Base-by-base conservation (phyloP, 805 yeast genomes). In the Allodekkera sacchari region DNA sequence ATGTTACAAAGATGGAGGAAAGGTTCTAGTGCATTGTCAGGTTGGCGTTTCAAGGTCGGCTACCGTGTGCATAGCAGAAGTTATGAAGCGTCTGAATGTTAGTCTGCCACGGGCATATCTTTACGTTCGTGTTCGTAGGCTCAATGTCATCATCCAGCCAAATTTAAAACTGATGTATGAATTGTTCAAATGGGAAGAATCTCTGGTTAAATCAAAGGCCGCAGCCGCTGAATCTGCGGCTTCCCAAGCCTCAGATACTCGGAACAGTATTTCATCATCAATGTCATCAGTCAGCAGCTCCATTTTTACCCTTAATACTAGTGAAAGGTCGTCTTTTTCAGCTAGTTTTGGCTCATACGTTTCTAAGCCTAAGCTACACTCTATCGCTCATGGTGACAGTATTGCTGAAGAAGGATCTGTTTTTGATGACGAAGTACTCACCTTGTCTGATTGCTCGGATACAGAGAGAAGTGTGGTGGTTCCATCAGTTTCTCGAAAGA, bases 21-120 rank as follows among this genome's bases (percentile, higher is more conserved):
- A 69, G 28, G 74, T 78, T 2, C 62, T 89, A 38, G 88, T 89
- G 8, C 97, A 89, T 53, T 89, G 97, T 47, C 82, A 94, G 49
- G 96, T 85, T 29, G 97, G 97, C 0, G 97, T 89, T 4, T 83
- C 95, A 0, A 63, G 97, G 34, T 83, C 95, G 3, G 97, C 96
- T 0, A 84, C 96, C 0, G 94, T 89, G 8, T 89, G 94, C 44
- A 89, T 89, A 43, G 96, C 96, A 1, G 96, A 87, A 50, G 89
- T 84, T 23, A 88, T 89, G 95, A 71, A 74, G 43, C 59, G 95
- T 25, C 57, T 82, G 32, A 58, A 71, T 11, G 60, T 84, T 33
- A 71, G 74, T 26, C 59, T 89, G 18, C 77, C 92, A 2, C 63
- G 77, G 20, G 95, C 97, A 0, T 89, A 88, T 48, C 57, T 88